Evolutionary conservation across 352 stramenopile genomes (phyloP), one percentile per base, ranked within the genome.

Genomic region (Phytophthora pinifolia): DNA sequence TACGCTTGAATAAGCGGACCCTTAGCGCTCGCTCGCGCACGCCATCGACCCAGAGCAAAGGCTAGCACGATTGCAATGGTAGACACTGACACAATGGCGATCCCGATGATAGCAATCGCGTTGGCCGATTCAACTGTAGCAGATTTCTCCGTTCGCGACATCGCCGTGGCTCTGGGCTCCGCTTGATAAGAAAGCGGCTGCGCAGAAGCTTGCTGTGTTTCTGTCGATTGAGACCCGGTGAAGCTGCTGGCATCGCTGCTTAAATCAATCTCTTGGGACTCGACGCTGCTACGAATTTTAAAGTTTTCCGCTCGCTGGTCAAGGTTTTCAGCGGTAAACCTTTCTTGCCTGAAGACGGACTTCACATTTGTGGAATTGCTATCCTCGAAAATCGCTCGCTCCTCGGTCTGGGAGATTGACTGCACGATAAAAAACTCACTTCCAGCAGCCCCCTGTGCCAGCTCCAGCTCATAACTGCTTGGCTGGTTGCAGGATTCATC

Each of bases 401-500:
- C 46, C 9, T 72, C 36, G 6, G 45, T 52, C 49, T 74, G 74
- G 62, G 65, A 74, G 33, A 81, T 63, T 12, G 72, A 79, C 55
- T 71, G 49, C 15, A 81, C 72, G 6, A 53, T 57, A 56, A 67
- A 81, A 10, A 66, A 42, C 22, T 66, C 43, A 12, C 60, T 72
- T 25, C 44, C 52, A 9, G 38, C 13, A 0, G 31, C 57, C 43
- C 70, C 76, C 46, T 79, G 68, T 4, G 45, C 45, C 34, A 81
- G 18, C 38, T 74, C 60, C 35, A 81, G 15, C 43, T 81, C 72
- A 56, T 73, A 81, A 37, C 58, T 74, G 41, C 71, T 74, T 15
- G 71, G 65, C 7, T 48, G 59, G 35, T 62, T 76, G 41, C 64
- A 62, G 49, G 76, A 74, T 45, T 74, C 65, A 51, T 81, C 62